These are phyloP conservation scores for Groenewaldozyma auringiensis DNA, from an alignment of 1,139 yeast species.

Conservation along the genomic window DNA sequence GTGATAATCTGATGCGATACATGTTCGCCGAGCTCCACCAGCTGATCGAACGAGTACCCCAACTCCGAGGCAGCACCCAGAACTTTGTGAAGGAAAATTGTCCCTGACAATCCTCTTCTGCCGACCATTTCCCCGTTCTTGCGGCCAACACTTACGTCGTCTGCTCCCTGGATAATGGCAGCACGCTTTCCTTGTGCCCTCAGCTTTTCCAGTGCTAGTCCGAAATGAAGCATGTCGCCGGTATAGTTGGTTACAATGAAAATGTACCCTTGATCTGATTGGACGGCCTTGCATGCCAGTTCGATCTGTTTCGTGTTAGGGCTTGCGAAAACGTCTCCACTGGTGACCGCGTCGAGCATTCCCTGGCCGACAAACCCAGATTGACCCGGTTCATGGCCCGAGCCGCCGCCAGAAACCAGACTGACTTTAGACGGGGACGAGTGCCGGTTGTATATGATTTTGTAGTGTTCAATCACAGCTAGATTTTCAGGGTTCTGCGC, in stretches of 20 bases:
- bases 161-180: constrained; percentile 30
- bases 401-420: constrained; percentile 79
- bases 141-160: constrained; percentile 43
- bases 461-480: constrained; percentile 31
- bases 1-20: constrained; percentile 39
- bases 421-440: constrained; percentile 33
- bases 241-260: constrained; percentile 52
- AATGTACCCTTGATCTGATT: constrained; percentile 40
- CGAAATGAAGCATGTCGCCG: constrained; percentile 54
- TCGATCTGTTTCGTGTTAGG: constrained; percentile 39
- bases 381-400: constrained; percentile 45
- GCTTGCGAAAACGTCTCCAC: constrained; percentile 42
- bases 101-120: constrained; percentile 45
- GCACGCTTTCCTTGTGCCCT: constrained; percentile 19
- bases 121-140: constrained; percentile 41
- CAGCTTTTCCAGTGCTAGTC: constrained; percentile 34
- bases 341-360: constrained; percentile 41
- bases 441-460: constrained; percentile 31
- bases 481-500: constrained; percentile 27
- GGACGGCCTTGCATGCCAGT: constrained; percentile 32
- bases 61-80: constrained; percentile 42
- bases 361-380: constrained; percentile 41
- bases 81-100: constrained; percentile 37
- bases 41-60: constrained; percentile 30
- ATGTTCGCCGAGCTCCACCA: constrained; percentile 34